Conservation (phyloP, 73 alveolate genomes). For the Paramecium sexaurelia region DNA sequence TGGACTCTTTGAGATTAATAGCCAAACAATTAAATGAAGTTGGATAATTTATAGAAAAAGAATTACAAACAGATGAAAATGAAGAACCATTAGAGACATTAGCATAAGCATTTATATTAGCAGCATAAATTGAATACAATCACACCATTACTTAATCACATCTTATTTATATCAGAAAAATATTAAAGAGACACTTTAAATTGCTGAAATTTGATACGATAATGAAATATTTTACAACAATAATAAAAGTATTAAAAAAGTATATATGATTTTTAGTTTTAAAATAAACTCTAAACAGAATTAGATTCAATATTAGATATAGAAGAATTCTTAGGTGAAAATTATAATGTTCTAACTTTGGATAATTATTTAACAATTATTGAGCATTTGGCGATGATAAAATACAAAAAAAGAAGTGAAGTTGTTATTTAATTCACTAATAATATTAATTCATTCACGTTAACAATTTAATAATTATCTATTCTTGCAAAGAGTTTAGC, state of each 20-base stretch:
- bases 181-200: not conserved
- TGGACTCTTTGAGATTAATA: not conserved
- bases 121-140: not conserved
- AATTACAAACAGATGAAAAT: not conserved
- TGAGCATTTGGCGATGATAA: constrained; percentile 3
- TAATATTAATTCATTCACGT: not conserved
- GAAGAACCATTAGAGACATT: not conserved
- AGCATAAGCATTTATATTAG: not conserved
- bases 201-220: not conserved
- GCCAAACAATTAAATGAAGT: not conserved
- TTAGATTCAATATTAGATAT: not conserved
- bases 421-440: not conserved
- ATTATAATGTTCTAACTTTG: not conserved
- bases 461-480: not conserved
- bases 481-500: not conserved
- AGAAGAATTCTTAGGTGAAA: constrained; percentile 18
- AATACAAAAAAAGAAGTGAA: constrained; percentile 3
- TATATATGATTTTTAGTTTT: not conserved
- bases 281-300: not conserved
- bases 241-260: not conserved
- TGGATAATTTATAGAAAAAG: not conserved
- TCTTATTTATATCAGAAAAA: not conserved
- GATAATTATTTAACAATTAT: not conserved
- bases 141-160: not conserved
- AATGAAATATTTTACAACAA: not conserved